Evolutionary conservation across 2,329 filamentous ascomycete genomes (phyloP).

Genomic region (Cladosporium cucumerinum): DNA sequence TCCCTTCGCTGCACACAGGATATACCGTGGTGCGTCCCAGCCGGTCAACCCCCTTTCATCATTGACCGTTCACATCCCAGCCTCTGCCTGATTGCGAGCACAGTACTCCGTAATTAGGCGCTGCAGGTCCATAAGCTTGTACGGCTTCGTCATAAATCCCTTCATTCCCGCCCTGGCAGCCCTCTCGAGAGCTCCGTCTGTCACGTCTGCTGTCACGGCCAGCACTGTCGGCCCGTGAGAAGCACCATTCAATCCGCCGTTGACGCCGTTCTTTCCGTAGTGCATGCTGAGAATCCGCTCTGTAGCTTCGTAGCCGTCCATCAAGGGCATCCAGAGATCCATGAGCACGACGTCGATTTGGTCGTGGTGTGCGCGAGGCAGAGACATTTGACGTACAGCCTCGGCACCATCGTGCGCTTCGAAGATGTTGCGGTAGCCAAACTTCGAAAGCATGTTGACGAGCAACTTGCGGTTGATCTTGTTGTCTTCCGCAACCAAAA

Average conservation of each 20-base stretch:
- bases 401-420: constrained; percentile 68
- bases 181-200: constrained; percentile 58
- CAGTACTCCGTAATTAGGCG: constrained; percentile 54
- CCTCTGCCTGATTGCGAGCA: constrained; percentile 14
- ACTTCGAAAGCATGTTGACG: constrained; percentile 62
- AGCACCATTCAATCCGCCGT: constrained; percentile 2
- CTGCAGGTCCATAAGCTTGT: constrained; percentile 61
- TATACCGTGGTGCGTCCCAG: neutral
- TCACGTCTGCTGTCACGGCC: constrained; percentile 66
- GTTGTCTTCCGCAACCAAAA: constrained; percentile 71
- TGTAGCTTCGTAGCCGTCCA: constrained; percentile 69
- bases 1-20: neutral
- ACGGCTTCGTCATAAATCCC: constrained; percentile 67
- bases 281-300: constrained; percentile 57
- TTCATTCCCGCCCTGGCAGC: constrained; percentile 63
- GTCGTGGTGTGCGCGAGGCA: constrained; percentile 26
- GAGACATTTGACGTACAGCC: constrained; percentile 59
- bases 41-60: neutral
- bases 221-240: constrained; percentile 46
- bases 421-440: constrained; percentile 61
- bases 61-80: neutral
- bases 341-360: constrained; percentile 64
- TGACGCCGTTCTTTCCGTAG: neutral
- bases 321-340: constrained; percentile 74
- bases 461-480: constrained; percentile 67